phyloP scores from a whole-genome alignment of 2,329 filamentous ascomycete species.

The Phyllosticta citrichinensis region DNA sequence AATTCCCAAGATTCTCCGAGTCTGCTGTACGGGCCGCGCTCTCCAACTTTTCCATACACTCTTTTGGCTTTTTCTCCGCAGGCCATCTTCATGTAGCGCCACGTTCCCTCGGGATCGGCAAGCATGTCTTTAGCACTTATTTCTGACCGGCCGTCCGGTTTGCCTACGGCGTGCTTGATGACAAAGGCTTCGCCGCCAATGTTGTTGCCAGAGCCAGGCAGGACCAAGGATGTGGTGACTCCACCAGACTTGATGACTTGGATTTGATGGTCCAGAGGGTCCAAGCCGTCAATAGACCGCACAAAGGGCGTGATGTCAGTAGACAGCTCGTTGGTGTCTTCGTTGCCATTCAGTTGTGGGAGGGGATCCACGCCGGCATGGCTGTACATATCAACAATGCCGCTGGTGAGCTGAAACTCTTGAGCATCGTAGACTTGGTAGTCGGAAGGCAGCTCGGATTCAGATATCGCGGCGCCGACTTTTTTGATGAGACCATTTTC shows the following conservation, averaged over 20 bases:
- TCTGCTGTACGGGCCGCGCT: constrained; percentile 47
- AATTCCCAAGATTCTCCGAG: constrained; percentile 63
- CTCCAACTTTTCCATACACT: constrained; percentile 47
- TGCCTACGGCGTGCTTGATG: constrained; percentile 57
- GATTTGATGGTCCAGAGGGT: constrained; percentile 54
- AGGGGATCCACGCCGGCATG: constrained; percentile 52
- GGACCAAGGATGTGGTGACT: constrained; percentile 57
- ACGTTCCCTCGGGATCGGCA: constrained; percentile 54
- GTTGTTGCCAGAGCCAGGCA: constrained; percentile 63
- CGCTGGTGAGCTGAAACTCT: constrained; percentile 53
- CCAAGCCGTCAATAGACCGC: constrained; percentile 54
- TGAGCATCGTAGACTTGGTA: constrained; percentile 47
- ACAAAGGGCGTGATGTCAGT: constrained; percentile 58
- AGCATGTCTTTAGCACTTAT: constrained; percentile 54
- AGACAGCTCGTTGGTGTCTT: constrained; percentile 55
- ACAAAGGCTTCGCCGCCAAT: constrained; percentile 62
- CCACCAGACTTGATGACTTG: constrained; percentile 62
- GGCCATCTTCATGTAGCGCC: constrained; percentile 69
- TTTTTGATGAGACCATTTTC: constrained; percentile 51
- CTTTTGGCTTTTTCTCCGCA: constrained; percentile 62
- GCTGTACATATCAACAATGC: constrained; percentile 64
- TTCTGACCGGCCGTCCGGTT: constrained; percentile 49
- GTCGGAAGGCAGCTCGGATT: constrained; percentile 36
- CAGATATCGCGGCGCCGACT: constrained; percentile 38
- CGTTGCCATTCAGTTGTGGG: constrained; percentile 44